A percentile compares a stretch with the other conserved stretches of the same genome.
phyloP scores from a whole-genome alignment of 2,329 filamentous ascomycete genomes.

The Alternaria viburni region DNA sequence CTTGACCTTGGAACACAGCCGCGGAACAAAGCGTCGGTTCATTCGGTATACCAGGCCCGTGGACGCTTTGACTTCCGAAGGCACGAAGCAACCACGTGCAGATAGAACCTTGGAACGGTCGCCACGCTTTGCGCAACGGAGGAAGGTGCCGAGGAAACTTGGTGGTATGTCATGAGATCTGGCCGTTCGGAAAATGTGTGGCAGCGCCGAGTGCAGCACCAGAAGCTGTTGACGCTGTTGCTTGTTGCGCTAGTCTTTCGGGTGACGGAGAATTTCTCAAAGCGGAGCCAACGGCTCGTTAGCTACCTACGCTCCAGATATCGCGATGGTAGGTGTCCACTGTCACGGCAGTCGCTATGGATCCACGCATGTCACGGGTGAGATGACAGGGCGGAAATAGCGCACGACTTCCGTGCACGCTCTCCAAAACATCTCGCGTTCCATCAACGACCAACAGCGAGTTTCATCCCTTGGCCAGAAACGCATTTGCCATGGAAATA shows the following conservation, averaged over 20 bases:
- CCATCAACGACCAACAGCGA: constrained; percentile 23
- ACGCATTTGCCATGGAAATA: constrained; percentile 27
- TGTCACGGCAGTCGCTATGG: constrained; percentile 10
- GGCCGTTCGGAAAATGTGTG: not conserved
- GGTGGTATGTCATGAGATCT: not conserved
- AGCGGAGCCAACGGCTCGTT: constrained; percentile 15
- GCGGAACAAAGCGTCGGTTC: not conserved
- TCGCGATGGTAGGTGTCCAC: not conserved
- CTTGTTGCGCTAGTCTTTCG: constrained; percentile 1
- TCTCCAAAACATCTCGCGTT: constrained; percentile 27
- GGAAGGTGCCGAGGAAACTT: not conserved
- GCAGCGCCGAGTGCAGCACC: not conserved
- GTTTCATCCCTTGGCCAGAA: constrained; percentile 46
- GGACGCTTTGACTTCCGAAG: not conserved
- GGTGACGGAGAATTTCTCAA: constrained; percentile 2
- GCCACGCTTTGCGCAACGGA: not conserved
- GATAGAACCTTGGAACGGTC: not conserved
- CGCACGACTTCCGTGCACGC: constrained; percentile 15
- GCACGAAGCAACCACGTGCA: not conserved
- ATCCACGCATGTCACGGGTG: not conserved
- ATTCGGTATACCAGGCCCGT: not conserved
- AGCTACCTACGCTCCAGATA: constrained; percentile 14
- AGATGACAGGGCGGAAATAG: not conserved
- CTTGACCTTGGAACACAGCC: not conserved
- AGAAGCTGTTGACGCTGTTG: not conserved